phyloP scores from a whole-genome alignment of 2,329 filamentous ascomycete species.

The Fusarium cyanostomum region DNA sequence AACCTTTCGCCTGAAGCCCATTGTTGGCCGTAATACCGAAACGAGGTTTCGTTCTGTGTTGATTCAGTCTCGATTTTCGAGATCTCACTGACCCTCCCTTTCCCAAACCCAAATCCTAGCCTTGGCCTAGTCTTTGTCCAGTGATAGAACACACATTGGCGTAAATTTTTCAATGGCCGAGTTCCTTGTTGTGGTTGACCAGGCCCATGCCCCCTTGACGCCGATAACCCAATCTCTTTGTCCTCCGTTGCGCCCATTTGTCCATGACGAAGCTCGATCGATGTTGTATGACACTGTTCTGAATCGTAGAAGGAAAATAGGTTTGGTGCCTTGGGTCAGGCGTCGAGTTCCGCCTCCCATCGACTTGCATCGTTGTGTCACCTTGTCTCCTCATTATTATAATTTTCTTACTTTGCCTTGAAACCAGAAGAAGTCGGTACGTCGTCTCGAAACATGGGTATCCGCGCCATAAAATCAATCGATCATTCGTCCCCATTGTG shows the following conservation, averaged over 20 bases:
- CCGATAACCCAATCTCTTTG: slow-evolving; percentile 28
- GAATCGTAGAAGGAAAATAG: slow-evolving; percentile 2
- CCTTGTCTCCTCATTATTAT: not conserved
- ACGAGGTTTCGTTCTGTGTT: slow-evolving; percentile 30
- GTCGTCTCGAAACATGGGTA: slow-evolving; percentile 25
- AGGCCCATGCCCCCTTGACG: slow-evolving; percentile 28
- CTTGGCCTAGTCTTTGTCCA: slow-evolving; percentile 11
- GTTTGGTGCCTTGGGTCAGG: slow-evolving; percentile 9
- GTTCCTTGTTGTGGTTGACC: not conserved
- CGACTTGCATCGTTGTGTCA: not conserved
- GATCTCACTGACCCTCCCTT: slow-evolving; percentile 1
- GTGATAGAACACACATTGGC: slow-evolving; percentile 14
- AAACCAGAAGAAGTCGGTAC: not conserved
- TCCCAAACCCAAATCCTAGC: slow-evolving; percentile 6
- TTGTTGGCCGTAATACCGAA: slow-evolving; percentile 25
- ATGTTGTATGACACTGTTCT: slow-evolving; percentile 21
- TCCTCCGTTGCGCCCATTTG: slow-evolving; percentile 29
- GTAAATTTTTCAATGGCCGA: not conserved
- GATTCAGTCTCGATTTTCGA: slow-evolving; percentile 17
- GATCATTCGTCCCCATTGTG: slow-evolving; percentile 3
- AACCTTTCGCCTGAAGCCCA: slow-evolving; percentile 11
- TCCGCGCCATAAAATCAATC: slow-evolving; percentile 16
- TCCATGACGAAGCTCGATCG: slow-evolving; percentile 23
- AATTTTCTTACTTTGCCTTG: not conserved
- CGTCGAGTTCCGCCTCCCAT: not conserved